These are phyloP conservation scores for Cenchrus fungigraminus DNA, from an alignment of 176 grass and related monocot species.

Conservation along the genomic window DNA sequence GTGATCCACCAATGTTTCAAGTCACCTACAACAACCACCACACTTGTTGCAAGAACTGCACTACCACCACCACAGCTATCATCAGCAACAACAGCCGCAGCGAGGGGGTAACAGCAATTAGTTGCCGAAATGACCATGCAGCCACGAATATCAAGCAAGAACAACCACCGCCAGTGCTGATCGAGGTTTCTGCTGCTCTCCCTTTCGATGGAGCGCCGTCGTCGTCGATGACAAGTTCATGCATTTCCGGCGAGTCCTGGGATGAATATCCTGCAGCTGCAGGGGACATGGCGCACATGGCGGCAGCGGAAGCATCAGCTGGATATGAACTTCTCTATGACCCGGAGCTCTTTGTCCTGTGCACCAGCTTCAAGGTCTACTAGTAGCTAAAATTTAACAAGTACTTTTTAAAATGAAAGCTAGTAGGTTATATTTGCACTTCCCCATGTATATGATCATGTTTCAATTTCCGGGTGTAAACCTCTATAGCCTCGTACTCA, in stretches of 20 bases:
- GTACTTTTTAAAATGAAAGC: too few species aligned
- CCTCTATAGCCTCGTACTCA: too few species aligned
- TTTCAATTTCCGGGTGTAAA: too few species aligned
- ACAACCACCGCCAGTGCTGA: too few species aligned
- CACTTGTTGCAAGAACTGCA: neutral
- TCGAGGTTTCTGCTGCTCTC: neutral
- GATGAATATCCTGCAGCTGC: neutral
- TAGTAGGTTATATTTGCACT: too few species aligned
- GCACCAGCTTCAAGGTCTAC: neutral
- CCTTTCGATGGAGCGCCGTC: neutral
- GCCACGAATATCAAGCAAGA: neutral
- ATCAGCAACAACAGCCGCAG: neutral
- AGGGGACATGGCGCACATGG: neutral
- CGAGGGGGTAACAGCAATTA: too few species aligned
- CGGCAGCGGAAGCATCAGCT: neutral
- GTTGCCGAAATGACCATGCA: neutral
- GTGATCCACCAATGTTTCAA: neutral
- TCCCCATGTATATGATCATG: too few species aligned
- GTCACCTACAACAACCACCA: too few species aligned
- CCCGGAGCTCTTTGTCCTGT: neutral
- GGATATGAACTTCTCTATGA: neutral
- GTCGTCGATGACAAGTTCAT: neutral
- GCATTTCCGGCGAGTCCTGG: neutral
- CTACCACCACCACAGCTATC: neutral
- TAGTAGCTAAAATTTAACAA: neutral